Conservation (phyloP, 139 green algal species). For the Edaphochlamys debaryana region DNA sequence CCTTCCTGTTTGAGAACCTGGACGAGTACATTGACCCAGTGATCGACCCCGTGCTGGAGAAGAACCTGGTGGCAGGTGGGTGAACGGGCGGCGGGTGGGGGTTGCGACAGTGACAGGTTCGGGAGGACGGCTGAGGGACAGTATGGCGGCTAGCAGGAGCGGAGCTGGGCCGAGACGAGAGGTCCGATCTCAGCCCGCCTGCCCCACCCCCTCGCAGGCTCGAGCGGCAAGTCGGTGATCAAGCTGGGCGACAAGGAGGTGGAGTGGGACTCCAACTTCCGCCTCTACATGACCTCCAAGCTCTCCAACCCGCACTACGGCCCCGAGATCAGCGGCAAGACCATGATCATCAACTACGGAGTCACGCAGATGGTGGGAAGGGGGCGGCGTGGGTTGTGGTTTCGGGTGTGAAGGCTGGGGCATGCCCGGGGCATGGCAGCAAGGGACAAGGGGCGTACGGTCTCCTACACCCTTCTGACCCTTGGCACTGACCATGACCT, state of each 20-base stretch:
- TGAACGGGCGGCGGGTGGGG: background rate
- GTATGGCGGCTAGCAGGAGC: background rate
- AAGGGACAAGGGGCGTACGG: too few species aligned
- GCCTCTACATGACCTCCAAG: conserved; percentile 79
- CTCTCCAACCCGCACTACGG: conserved; percentile 90
- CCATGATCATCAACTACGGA: conserved; percentile 90
- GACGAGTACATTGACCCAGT: conserved; percentile 94
- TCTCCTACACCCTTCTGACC: too few species aligned
- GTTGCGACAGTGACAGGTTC: background rate
- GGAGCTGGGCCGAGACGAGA: too few species aligned
- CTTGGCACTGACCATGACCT: too few species aligned
- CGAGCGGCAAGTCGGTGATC: conserved; percentile 64
- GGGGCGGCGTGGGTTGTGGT: background rate
- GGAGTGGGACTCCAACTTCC: conserved; percentile 86
- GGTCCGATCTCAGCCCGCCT: too few species aligned
- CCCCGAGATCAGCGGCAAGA: conserved; percentile 86
- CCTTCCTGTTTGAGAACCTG: conserved; percentile 92
- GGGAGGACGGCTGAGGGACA: background rate
- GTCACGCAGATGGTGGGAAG: conserved; percentile 58
- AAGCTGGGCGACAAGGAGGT: conserved; percentile 89
- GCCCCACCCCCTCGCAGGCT: too few species aligned
- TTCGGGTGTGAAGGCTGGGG: too few species aligned
- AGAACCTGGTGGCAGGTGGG: conserved; percentile 71
- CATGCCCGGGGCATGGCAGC: too few species aligned
- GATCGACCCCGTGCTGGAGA: conserved; percentile 91